A percentile compares a stretch with the other conserved stretches of the same genome.
phyloP scores from a whole-genome alignment of 495 filamentous ascomycete species.

The Penicillium bovifimosum region DNA sequence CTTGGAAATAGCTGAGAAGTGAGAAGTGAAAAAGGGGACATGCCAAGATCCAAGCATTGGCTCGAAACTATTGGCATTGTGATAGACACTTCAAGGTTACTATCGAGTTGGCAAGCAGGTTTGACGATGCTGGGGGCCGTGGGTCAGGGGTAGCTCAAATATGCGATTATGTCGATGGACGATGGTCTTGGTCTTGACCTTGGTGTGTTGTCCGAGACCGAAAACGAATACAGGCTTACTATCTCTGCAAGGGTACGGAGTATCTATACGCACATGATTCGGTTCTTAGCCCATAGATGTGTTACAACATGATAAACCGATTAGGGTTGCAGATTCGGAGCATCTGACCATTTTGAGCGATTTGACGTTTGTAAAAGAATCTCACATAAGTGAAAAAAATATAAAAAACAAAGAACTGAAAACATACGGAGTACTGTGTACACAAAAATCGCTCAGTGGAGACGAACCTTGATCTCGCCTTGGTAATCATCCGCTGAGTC shows the following conservation, averaged over 20 bases:
- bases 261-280: too few relatives aligned
- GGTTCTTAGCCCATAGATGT: too few relatives aligned
- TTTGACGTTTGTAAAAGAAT: neutral
- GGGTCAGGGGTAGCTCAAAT: neutral
- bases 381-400: slow-evolving; percentile 4
- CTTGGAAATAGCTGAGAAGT: neutral
- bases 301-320: too few relatives aligned
- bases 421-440: neutral
- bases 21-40: neutral
- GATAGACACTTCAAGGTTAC: neutral
- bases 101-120: neutral
- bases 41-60: neutral
- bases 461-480: neutral
- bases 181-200: too few relatives aligned
- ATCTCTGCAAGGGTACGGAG: too few relatives aligned
- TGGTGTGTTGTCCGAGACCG: neutral
- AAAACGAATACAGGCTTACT: neutral
- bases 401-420: neutral
- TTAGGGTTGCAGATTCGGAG: neutral
- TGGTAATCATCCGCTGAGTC: slow-evolving; percentile 7
- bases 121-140: neutral
- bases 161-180: too few relatives aligned
- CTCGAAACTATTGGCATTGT: neutral
- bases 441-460: slow-evolving; percentile 9
- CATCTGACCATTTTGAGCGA: neutral